These are phyloP conservation scores for Eimeria maxima DNA, from an alignment of 169 alveolate species.

Conservation along the genomic window DNA sequence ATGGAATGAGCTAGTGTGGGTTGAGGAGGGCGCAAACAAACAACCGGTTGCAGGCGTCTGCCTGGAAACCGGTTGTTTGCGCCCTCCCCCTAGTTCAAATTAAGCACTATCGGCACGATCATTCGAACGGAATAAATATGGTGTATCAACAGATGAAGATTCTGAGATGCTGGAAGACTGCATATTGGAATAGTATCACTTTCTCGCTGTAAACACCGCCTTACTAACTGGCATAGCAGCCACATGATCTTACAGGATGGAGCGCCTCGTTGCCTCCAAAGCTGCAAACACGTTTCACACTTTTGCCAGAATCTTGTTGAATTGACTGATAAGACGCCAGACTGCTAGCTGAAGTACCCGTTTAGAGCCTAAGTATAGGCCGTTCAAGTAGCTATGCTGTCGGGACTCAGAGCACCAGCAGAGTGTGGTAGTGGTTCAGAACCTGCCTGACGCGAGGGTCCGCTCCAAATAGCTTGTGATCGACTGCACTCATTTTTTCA, in stretches of 20 bases:
- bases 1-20: not conserved
- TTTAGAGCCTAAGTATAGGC: not conserved
- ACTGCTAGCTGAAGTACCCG: not conserved
- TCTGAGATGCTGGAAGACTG: not conserved
- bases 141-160: no score
- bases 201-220: not conserved
- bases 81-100: not conserved
- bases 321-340: not conserved
- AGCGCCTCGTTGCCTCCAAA: constrained; percentile 60
- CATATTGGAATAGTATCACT: not conserved
- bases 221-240: not conserved
- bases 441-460: constrained; percentile 79
- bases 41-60: no score
- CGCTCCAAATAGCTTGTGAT: constrained; percentile 70
- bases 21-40: not conserved
- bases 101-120: not conserved
- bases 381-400: not conserved
- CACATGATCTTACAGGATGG: constrained; percentile 12
- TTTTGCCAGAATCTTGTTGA: not conserved
- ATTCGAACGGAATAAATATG: not conserved
- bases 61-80: not conserved
- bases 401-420: not conserved
- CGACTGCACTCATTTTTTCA: constrained; percentile 32
- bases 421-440: constrained; percentile 65
- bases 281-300: constrained; percentile 17